These are phyloP conservation scores for Xerocomus spinulosus DNA, from an alignment of 768 basidiomycete species.

Conservation along the genomic window DNA sequence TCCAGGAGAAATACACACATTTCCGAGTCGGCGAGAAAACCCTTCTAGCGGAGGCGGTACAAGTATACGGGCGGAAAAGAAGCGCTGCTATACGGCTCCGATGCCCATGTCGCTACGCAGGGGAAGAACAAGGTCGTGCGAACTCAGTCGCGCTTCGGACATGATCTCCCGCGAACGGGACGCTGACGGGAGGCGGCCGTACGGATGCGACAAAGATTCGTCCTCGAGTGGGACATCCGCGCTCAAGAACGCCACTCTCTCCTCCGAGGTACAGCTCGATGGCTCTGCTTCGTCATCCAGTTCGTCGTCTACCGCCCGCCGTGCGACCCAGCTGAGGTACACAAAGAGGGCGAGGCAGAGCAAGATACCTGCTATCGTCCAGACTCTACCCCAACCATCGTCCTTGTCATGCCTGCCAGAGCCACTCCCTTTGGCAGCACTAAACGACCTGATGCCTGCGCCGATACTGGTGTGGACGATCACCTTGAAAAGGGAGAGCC, in stretches of 20 bases:
- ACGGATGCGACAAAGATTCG: slow-evolving; percentile 16
- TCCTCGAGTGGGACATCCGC: slow-evolving; percentile 25
- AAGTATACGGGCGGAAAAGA: not conserved
- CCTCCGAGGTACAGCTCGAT: slow-evolving; percentile 37
- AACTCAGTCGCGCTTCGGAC: slow-evolving; percentile 44
- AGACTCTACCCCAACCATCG: slow-evolving; percentile 49
- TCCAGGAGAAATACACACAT: slow-evolving; percentile 17
- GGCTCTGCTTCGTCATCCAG: slow-evolving; percentile 40
- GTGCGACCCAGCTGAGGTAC: slow-evolving; percentile 78
- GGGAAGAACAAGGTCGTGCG: slow-evolving; percentile 14
- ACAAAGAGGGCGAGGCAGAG: slow-evolving; percentile 73
- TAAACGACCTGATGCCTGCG: slow-evolving; percentile 78
- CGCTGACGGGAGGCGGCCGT: slow-evolving; percentile 15
- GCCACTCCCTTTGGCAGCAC: slow-evolving; percentile 47
- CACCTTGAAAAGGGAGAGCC: slow-evolving; percentile 82
- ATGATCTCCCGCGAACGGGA: slow-evolving; percentile 32
- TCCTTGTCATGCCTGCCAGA: slow-evolving; percentile 32
- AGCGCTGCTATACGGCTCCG: slow-evolving; percentile 7
- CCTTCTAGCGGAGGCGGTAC: no score
- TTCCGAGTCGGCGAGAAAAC: no score
- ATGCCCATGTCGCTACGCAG: slow-evolving; percentile 12
- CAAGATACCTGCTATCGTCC: slow-evolving; percentile 63
- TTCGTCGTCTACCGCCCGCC: slow-evolving; percentile 58
- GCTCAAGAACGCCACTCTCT: slow-evolving; percentile 50
- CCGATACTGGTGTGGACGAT: slow-evolving; percentile 89